phyloP scores from a whole-genome alignment of 129 eudicot genomes.

The Flaveria linearis region DNA sequence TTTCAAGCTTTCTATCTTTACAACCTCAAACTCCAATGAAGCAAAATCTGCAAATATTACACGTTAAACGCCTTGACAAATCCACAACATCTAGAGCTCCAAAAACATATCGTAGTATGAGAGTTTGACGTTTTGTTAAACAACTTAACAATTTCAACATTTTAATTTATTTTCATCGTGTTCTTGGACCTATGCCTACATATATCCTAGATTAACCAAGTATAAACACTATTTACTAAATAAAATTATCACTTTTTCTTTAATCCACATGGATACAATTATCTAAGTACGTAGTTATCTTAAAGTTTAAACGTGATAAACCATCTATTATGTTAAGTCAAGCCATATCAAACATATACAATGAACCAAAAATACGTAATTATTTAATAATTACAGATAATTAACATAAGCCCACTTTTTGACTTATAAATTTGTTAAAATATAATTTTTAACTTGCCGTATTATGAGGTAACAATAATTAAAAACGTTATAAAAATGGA shows the following conservation, averaged over 20 bases:
- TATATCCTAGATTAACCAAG: no score
- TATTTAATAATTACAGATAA: neutral
- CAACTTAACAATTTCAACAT: no score
- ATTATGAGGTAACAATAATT: conserved; percentile 21
- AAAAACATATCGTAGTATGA: no score
- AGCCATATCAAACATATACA: conserved; percentile 6
- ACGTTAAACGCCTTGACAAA: no score
- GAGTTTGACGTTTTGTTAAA: no score
- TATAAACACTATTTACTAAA: neutral
- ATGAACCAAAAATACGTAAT: conserved; percentile 4
- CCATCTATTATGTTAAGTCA: neutral
- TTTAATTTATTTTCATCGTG: no score
- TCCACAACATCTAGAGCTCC: no score
- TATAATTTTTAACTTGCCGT: neutral
- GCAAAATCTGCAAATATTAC: no score
- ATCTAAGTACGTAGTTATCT: neutral
- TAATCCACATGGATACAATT: neutral
- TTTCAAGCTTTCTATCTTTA: no score
- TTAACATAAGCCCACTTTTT: neutral
- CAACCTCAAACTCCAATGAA: no score
- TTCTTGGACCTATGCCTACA: no score
- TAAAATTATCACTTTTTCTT: no score
- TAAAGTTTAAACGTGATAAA: neutral
- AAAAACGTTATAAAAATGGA: neutral
- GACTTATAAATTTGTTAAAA: neutral